Evolutionary conservation across 192 early-diverging fungal species (phyloP).

Genomic region (Gigaspora rosea): DNA sequence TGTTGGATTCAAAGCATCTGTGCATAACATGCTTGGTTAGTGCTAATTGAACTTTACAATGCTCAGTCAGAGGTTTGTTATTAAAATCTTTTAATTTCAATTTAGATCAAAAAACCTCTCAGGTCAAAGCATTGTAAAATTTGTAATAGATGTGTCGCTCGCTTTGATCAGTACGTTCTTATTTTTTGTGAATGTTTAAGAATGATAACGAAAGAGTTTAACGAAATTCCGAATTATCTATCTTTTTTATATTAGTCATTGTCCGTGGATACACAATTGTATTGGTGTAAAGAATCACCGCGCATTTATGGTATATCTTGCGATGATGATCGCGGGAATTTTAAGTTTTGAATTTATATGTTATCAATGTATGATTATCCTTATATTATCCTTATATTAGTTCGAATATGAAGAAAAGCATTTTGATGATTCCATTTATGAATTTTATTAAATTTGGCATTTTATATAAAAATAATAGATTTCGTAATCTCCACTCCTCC

Average conservation of each 20-base stretch:
- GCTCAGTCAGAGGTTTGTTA: not conserved
- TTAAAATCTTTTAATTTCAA: not conserved
- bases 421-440: not conserved
- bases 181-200: not conserved
- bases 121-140: slow-evolving; percentile 93
- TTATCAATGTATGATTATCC: slow-evolving; percentile 60
- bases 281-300: slow-evolving; percentile 89
- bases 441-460: not conserved
- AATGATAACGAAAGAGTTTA: not conserved
- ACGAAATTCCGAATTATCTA: not conserved
- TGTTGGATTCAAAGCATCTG: slow-evolving; percentile 76
- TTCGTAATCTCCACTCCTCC: slow-evolving; percentile 46
- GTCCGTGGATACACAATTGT: slow-evolving; percentile 97
- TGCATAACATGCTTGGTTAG: slow-evolving; percentile 82
- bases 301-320: slow-evolving; percentile 80
- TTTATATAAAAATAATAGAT: slow-evolving; percentile 36
- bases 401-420: not conserved
- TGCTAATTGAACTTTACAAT: slow-evolving; percentile 11
- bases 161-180: slow-evolving; percentile 82
- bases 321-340: slow-evolving; percentile 63
- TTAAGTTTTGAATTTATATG: slow-evolving; percentile 62
- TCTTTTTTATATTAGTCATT: slow-evolving; percentile 60
- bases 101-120: slow-evolving; percentile 75
- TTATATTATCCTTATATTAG: not conserved
- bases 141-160: slow-evolving; percentile 90